Evolutionary conservation across 768 basidiomycete species (phyloP).

Genomic region (Suillus weaverae): DNA sequence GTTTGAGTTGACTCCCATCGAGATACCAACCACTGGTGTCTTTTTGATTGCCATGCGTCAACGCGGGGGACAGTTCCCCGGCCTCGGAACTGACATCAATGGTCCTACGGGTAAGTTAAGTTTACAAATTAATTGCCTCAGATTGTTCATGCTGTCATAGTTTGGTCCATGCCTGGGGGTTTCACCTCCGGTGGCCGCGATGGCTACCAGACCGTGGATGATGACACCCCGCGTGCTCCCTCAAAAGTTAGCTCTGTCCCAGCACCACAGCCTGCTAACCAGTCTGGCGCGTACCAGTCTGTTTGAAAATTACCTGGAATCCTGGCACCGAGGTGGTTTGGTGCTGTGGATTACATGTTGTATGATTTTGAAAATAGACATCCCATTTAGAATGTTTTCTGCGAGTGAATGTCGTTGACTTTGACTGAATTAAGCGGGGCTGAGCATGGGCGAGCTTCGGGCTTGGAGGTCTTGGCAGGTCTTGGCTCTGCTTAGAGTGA

Average conservation of each 20-base stretch:
- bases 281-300: neutral
- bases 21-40: constrained; percentile 63
- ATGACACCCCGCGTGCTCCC: constrained; percentile 38
- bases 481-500: neutral
- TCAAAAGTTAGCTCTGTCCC: neutral
- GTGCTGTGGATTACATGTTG: neutral
- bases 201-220: constrained; percentile 65
- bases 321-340: neutral
- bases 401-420: neutral
- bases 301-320: neutral
- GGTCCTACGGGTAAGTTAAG: constrained; percentile 56
- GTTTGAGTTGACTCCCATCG: constrained; percentile 1
- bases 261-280: constrained; percentile 1
- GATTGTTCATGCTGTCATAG: constrained; percentile 32
- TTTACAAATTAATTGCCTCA: neutral
- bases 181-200: constrained; percentile 54
- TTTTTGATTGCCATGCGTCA: constrained; percentile 55
- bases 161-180: constrained; percentile 80
- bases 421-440: neutral
- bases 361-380: neutral
- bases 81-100: constrained; percentile 48
- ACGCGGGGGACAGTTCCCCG: constrained; percentile 55
- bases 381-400: neutral
- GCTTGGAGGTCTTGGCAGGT: constrained; percentile 1
- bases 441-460: neutral